Evolutionary conservation across 2,329 filamentous ascomycete genomes (phyloP).

Genomic region (Drechslerella coelobrocha): DNA sequence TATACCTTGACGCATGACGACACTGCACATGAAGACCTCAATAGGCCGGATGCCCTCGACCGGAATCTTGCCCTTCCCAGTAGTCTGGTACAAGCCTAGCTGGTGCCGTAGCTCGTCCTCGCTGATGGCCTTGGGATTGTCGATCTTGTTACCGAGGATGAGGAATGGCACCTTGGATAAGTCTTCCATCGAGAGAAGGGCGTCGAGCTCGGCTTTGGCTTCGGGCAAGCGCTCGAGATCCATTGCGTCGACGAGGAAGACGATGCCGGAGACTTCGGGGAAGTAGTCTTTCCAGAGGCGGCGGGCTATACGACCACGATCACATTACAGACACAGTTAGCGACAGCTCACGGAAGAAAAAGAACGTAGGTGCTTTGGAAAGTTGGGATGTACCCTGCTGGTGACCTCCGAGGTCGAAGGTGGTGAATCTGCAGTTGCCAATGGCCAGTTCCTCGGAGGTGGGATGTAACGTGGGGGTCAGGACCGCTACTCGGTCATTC

Average conservation of each 20-base stretch:
- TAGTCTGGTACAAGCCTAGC: conserved; percentile 93
- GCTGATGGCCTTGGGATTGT: conserved; percentile 91
- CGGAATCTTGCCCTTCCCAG: conserved; percentile 91
- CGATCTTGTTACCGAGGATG: conserved; percentile 98
- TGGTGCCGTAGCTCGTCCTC: conserved; percentile 94
- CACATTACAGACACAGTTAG: conserved; percentile 36
- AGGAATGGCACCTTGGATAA: conserved; percentile 94
- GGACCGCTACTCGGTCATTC: conserved; percentile 91
- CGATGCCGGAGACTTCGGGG: conserved; percentile 93
- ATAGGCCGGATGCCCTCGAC: conserved; percentile 92
- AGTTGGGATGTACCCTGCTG: conserved; percentile 72
- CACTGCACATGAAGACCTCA: conserved; percentile 98
- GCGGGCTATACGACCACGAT: conserved; percentile 66
- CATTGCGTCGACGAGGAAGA: conserved; percentile 97
- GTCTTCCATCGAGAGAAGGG: conserved; percentile 95
- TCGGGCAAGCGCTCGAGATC: conserved; percentile 93
- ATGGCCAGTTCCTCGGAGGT: conserved; percentile 92
- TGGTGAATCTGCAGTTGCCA: conserved; percentile 92
- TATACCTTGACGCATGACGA: conserved; percentile 93
- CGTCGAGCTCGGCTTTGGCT: conserved; percentile 96
- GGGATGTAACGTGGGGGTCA: conserved; percentile 88
- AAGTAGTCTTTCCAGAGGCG: conserved; percentile 97
- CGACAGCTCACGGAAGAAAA: conserved; percentile 1
- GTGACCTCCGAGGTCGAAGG: conserved; percentile 91
- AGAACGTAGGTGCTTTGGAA: conserved; percentile 13